A percentile compares a stretch with the other conserved stretches of the same genome.
Evolutionary conservation across 2,329 filamentous ascomycete species (phyloP).

Genomic region (Tolypocladium endophyticum): DNA sequence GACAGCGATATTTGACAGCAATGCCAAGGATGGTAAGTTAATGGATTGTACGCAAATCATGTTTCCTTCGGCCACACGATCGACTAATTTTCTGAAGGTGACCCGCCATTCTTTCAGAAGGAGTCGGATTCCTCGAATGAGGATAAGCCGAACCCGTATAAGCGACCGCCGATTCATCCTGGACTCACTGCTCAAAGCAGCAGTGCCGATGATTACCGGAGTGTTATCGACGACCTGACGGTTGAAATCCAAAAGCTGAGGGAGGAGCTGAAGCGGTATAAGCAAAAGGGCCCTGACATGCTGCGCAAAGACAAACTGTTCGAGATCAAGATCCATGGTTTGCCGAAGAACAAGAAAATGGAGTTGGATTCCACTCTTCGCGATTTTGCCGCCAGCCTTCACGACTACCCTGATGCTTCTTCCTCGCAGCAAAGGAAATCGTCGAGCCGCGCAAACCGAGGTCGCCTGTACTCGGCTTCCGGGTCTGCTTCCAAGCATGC

Average conservation of each 20-base stretch:
- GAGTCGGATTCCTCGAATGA: conserved; percentile 42
- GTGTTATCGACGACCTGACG: conserved; percentile 80
- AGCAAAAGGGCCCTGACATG: conserved; percentile 54
- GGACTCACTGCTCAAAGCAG: conserved; percentile 37
- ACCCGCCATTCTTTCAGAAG: conserved; percentile 45
- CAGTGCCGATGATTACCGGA: conserved; percentile 64
- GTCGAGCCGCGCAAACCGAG: conserved; percentile 26
- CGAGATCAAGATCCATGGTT: conserved; percentile 68
- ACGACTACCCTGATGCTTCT: conserved; percentile 33
- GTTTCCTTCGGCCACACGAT: too few species aligned
- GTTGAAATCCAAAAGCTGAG: conserved; percentile 73
- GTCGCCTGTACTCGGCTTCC: conserved; percentile 28
- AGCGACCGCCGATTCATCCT: conserved; percentile 13
- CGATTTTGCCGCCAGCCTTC: conserved; percentile 57
- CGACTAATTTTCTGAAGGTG: conserved; percentile 20
- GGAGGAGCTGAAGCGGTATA: conserved; percentile 60
- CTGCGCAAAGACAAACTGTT: conserved; percentile 69
- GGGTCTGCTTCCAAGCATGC: conserved; percentile 39
- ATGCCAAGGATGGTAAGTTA: conserved; percentile 35
- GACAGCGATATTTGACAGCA: conserved; percentile 27
- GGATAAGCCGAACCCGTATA: conserved; percentile 18
- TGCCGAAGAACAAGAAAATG: conserved; percentile 61
- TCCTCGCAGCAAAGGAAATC: conserved; percentile 29
- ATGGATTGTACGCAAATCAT: background rate
- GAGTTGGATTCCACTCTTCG: conserved; percentile 66